Evolutionary conservation across 1,139 yeast species (phyloP).

Genomic region (Pichia sp.): DNA sequence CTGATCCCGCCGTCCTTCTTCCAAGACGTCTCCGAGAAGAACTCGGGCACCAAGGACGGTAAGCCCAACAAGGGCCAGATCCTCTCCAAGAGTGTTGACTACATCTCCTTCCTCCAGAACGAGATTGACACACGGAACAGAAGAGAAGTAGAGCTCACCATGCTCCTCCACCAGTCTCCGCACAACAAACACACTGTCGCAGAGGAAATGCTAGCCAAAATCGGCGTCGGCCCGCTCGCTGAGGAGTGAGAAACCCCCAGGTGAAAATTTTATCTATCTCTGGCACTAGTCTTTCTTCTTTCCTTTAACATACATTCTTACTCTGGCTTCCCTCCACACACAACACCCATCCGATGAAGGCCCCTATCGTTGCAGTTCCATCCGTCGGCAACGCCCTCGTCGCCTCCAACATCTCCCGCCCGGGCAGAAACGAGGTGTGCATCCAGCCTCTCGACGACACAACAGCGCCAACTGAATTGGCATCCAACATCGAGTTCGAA

Average conservation of each 20-base stretch:
- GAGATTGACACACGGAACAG: slow-evolving; percentile 76
- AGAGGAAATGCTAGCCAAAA: slow-evolving; percentile 69
- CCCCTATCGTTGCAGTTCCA: slow-evolving; percentile 11
- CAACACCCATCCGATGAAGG: slow-evolving; percentile 11
- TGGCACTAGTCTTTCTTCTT: no score
- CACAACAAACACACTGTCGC: slow-evolving; percentile 69
- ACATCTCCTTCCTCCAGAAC: slow-evolving; percentile 70
- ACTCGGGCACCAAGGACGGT: slow-evolving; percentile 78
- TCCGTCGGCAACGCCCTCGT: slow-evolving; percentile 18
- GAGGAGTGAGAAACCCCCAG: slow-evolving; percentile 25
- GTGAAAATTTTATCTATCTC: slow-evolving; percentile 1
- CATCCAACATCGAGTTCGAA: slow-evolving; percentile 31
- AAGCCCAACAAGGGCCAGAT: slow-evolving; percentile 94
- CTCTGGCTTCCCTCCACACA: neutral
- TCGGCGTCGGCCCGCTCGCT: slow-evolving; percentile 80
- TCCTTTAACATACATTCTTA: no score
- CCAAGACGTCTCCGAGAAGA: slow-evolving; percentile 35
- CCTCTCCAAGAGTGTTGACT: slow-evolving; percentile 80
- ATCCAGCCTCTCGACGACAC: slow-evolving; percentile 23
- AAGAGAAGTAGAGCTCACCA: slow-evolving; percentile 65
- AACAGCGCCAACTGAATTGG: slow-evolving; percentile 1
- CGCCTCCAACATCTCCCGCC: slow-evolving; percentile 27
- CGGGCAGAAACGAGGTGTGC: slow-evolving; percentile 31
- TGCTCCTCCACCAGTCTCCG: neutral
- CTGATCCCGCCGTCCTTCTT: slow-evolving; percentile 68